Evolutionary conservation across 768 basidiomycete genomes (phyloP).

Genomic region (Fomitopsis pulvina): DNA sequence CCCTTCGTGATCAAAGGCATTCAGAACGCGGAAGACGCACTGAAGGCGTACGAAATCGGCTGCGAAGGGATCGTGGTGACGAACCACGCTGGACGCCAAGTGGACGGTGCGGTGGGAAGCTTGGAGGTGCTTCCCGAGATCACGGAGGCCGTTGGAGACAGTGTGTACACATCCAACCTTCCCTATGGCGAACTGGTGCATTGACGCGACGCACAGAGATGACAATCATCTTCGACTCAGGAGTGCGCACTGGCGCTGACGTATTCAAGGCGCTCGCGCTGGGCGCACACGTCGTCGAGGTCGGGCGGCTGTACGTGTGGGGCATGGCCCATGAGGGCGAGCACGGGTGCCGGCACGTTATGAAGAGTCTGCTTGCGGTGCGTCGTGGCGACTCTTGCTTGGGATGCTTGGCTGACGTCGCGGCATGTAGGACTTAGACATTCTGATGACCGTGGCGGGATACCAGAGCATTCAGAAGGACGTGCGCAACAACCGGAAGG

Average conservation of each 20-base stretch:
- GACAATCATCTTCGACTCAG: conserved; percentile 49
- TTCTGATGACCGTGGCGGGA: conserved; percentile 37
- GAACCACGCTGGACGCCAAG: conserved; percentile 50
- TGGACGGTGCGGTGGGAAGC: conserved; percentile 49
- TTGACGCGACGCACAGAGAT: conserved; percentile 43
- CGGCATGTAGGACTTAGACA: conserved; percentile 30
- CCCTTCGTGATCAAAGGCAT: conserved; percentile 53
- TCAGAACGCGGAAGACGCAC: conserved; percentile 40
- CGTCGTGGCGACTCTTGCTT: conserved; percentile 5
- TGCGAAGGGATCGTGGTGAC: conserved; percentile 51
- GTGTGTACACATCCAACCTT: conserved; percentile 19
- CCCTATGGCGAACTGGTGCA: conserved; percentile 65
- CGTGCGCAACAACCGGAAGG: conserved; percentile 26
- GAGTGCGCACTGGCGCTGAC: conserved; percentile 43
- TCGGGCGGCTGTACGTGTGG: conserved; percentile 45
- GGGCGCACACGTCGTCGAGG: conserved; percentile 45
- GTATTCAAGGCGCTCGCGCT: conserved; percentile 53
- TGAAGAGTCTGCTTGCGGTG: conserved; percentile 43
- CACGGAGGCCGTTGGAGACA: conserved; percentile 43
- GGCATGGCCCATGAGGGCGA: conserved; percentile 48
- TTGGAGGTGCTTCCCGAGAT: conserved; percentile 45
- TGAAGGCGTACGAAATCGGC: conserved; percentile 38
- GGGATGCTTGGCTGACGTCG: background rate
- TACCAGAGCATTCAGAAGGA: conserved; percentile 29
- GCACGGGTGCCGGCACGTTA: conserved; percentile 46